A percentile compares a stretch with the other conserved stretches of the same genome.
Evolutionary conservation across 2,329 filamentous ascomycete genomes (phyloP).

Genomic region (Penicillium hesseltinei): DNA sequence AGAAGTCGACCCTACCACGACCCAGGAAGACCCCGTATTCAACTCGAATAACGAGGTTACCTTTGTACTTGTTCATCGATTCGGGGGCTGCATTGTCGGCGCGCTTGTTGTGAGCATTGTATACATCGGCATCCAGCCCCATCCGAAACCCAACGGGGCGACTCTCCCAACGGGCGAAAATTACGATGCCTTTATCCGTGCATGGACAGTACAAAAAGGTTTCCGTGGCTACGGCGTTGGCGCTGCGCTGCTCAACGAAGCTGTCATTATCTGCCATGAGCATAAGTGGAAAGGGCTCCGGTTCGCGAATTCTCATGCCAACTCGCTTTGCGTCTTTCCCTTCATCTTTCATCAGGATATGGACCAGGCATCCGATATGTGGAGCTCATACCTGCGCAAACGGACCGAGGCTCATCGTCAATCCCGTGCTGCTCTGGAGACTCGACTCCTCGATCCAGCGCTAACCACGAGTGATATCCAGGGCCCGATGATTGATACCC

Average conservation of each 20-base stretch:
- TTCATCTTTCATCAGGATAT: conserved; percentile 20
- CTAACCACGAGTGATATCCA: not conserved
- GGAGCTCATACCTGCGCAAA: not conserved
- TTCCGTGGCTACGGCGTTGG: conserved; percentile 74
- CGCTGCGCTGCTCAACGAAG: conserved; percentile 68
- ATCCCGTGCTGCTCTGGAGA: not conserved
- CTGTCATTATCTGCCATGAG: conserved; percentile 65
- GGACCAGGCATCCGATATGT: not conserved
- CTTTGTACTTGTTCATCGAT: not conserved
- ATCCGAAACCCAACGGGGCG: not conserved
- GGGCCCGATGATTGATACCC: not conserved
- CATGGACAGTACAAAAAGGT: conserved; percentile 72
- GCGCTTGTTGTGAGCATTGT: conserved; percentile 58
- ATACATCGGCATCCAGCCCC: conserved; percentile 7
- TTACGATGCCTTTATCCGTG: conserved; percentile 58
- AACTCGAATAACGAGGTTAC: not conserved
- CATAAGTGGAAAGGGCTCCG: conserved; percentile 66
- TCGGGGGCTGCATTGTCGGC: conserved; percentile 62
- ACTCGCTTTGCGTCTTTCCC: conserved; percentile 64
- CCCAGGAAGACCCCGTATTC: not conserved
- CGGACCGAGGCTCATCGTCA: not conserved
- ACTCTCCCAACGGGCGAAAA: conserved; percentile 18
- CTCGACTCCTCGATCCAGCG: not conserved
- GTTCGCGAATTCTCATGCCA: conserved; percentile 76
- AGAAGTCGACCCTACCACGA: conserved; percentile 42